Conservation (phyloP, 352 stramenopile species). For the Phytophthora podocarpi region DNA sequence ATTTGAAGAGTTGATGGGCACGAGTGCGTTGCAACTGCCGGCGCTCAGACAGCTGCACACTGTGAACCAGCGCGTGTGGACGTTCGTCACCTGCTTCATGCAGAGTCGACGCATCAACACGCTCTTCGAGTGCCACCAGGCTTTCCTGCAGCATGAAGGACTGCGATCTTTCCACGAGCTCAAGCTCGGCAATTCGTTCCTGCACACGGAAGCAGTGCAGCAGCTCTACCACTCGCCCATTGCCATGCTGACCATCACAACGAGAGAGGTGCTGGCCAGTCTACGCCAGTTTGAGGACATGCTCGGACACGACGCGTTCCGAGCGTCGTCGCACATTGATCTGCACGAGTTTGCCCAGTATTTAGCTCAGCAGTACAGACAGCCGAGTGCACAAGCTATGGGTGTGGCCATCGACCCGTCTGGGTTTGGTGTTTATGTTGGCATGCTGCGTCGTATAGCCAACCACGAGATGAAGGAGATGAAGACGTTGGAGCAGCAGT, state of each 20-base stretch:
- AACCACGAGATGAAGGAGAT: constrained; percentile 86
- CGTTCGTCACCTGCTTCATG: constrained; percentile 78
- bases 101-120: constrained; percentile 77
- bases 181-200: constrained; percentile 81
- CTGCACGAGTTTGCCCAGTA: constrained; percentile 75
- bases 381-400: constrained; percentile 66
- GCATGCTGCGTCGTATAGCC: constrained; percentile 71
- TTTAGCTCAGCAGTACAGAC: constrained; percentile 67
- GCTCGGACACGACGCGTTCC: constrained; percentile 70
- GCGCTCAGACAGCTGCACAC: constrained; percentile 61
- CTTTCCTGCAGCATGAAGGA: constrained; percentile 72
- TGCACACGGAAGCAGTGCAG: constrained; percentile 82
- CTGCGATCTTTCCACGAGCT: constrained; percentile 68
- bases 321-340: constrained; percentile 59
- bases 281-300: constrained; percentile 74
- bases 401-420: constrained; percentile 65
- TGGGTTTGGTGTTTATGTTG: constrained; percentile 80
- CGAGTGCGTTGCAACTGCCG: constrained; percentile 48
- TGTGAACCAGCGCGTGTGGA: constrained; percentile 80
- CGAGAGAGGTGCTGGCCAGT: constrained; percentile 64
- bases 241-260: constrained; percentile 60
- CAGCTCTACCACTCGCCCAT: constrained; percentile 56
- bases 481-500: constrained; percentile 79
- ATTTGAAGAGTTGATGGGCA: constrained; percentile 63
- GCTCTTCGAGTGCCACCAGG: constrained; percentile 71